phyloP scores from a whole-genome alignment of 2,329 filamentous ascomycete genomes.

The Stagonosporopsis chrysanthemi region DNA sequence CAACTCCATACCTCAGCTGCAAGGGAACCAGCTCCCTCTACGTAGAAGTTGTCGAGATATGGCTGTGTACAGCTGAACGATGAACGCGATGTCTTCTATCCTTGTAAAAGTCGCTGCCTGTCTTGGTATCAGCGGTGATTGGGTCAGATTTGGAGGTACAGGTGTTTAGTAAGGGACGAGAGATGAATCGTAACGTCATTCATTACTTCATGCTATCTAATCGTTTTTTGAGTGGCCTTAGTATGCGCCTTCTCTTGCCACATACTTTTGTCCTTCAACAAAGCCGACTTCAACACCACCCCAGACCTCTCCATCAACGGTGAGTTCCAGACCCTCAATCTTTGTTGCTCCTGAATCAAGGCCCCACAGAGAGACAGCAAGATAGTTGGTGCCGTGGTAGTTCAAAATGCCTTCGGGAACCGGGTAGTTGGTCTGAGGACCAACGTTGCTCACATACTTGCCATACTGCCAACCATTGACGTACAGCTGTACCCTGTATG shows the following conservation, averaged over 20 bases:
- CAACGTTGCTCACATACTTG: constrained; percentile 74
- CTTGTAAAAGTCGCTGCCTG: too few species aligned
- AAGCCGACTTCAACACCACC: constrained; percentile 59
- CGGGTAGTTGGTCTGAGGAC: constrained; percentile 74
- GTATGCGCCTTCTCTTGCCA: constrained; percentile 59
- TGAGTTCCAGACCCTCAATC: constrained; percentile 62
- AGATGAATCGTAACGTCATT: background rate
- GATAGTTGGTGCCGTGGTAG: constrained; percentile 72
- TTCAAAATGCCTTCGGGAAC: constrained; percentile 78
- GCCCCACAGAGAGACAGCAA: constrained; percentile 74
- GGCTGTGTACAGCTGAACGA: too few species aligned
- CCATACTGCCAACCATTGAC: constrained; percentile 81
- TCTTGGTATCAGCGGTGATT: too few species aligned
- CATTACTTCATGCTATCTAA: background rate
- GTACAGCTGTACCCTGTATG: constrained; percentile 70
- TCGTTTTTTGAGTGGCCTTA: constrained; percentile 34
- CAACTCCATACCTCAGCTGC: too few species aligned
- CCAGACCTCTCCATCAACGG: constrained; percentile 58
- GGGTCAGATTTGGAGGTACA: background rate
- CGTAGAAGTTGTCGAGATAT: too few species aligned
- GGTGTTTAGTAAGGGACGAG: background rate
- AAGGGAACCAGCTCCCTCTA: too few species aligned
- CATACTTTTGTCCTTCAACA: constrained; percentile 58
- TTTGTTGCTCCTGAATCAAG: constrained; percentile 65
- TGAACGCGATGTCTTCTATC: too few species aligned